phyloP scores from a whole-genome alignment of 2,329 filamentous ascomycete species.

The Pleomassaria siparia region DNA sequence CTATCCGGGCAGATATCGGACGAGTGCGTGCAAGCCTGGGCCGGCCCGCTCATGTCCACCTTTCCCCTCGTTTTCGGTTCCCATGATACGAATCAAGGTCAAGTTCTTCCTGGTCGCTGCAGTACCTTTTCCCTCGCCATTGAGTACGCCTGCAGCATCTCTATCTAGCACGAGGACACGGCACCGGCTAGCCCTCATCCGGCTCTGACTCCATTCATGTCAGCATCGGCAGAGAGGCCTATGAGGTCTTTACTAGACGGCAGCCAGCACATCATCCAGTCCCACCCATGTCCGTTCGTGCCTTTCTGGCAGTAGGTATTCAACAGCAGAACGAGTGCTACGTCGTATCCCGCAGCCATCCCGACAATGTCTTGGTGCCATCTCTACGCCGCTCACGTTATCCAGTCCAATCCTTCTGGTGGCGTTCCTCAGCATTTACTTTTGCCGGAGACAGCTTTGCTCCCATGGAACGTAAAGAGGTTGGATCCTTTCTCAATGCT shows the following conservation, averaged over 20 bases:
- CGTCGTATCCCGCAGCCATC: constrained; percentile 21
- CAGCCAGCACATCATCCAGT: constrained; percentile 15
- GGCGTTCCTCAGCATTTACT: constrained; percentile 19
- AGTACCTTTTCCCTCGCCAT: constrained; percentile 6
- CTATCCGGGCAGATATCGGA: neutral
- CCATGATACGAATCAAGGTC: constrained; percentile 15
- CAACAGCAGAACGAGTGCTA: too few relatives aligned
- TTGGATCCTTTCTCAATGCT: constrained; percentile 13
- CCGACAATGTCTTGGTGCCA: constrained; percentile 16
- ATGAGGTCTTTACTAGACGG: constrained; percentile 23
- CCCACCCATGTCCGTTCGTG: constrained; percentile 15
- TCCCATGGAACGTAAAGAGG: constrained; percentile 23
- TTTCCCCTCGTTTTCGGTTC: constrained; percentile 20
- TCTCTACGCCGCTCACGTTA: constrained; percentile 23
- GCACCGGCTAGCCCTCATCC: constrained; percentile 30
- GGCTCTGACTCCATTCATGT: constrained; percentile 22
- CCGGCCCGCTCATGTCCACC: constrained; percentile 1
- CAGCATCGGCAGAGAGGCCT: constrained; percentile 26
- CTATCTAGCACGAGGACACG: too few relatives aligned
- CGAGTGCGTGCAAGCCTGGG: constrained; percentile 1
- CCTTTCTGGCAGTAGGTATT: constrained; percentile 19
- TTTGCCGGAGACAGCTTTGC: constrained; percentile 19
- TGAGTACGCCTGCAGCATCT: constrained; percentile 8
- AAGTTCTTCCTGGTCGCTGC: constrained; percentile 12
- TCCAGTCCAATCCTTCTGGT: constrained; percentile 11